These are phyloP conservation scores for Spathaspora boniae DNA, from an alignment of 805 yeast genomes.

Conservation along the genomic window DNA sequence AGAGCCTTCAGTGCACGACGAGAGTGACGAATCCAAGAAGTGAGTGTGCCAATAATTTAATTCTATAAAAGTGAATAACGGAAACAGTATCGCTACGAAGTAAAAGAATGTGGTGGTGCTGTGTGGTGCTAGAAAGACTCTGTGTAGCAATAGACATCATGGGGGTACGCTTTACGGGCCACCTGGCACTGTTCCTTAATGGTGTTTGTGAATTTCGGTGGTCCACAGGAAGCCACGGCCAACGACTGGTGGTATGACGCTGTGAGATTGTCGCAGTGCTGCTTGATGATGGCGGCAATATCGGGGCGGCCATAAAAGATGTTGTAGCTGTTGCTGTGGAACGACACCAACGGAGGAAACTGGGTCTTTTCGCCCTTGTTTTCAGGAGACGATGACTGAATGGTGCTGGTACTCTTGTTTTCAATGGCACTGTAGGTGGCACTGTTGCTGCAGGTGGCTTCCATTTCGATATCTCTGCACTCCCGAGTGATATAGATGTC, in stretches of 20 bases:
- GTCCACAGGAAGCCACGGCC: slow-evolving; percentile 43
- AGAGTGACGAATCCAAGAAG: slow-evolving; percentile 13
- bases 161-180: slow-evolving; percentile 26
- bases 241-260: slow-evolving; percentile 18
- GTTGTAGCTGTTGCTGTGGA: no score
- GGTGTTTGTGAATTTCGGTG: slow-evolving; percentile 25
- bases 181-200: slow-evolving; percentile 28
- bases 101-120: no score
- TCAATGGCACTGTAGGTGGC: no score
- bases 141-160: slow-evolving; percentile 40
- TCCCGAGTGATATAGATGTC: slow-evolving; percentile 28
- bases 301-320: slow-evolving; percentile 6
- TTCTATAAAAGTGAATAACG: background rate
- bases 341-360: no score
- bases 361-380: no score
- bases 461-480: slow-evolving; percentile 1
- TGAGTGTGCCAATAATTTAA: slow-evolving; percentile 1
- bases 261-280: background rate
- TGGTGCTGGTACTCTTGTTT: no score
- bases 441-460: no score
- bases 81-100: no score
- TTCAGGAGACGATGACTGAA: no score
- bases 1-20: slow-evolving; percentile 14
- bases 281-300: background rate
- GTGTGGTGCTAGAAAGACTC: slow-evolving; percentile 33